phyloP scores from a whole-genome alignment of 2,329 filamentous ascomycete species.

The Penicillium sp. region DNA sequence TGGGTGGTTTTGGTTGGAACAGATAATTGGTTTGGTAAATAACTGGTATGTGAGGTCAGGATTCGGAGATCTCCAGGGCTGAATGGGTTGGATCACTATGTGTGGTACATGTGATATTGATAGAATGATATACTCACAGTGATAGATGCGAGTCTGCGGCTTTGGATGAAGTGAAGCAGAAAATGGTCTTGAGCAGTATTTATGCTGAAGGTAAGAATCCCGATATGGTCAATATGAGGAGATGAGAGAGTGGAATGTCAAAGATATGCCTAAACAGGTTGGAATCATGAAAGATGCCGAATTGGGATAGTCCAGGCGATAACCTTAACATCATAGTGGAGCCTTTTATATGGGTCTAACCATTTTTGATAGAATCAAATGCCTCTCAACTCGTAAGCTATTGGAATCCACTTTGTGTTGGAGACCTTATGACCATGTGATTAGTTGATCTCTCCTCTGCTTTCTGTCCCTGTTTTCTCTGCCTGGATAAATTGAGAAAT shows the following conservation, averaged over 20 bases:
- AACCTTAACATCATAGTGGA: conserved; percentile 3
- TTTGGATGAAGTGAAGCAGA: background rate
- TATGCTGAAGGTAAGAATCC: background rate
- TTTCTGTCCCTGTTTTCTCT: too few relatives aligned
- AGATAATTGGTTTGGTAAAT: background rate
- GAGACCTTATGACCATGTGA: background rate
- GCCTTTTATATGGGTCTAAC: background rate
- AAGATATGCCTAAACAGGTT: background rate
- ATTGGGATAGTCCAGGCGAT: conserved; percentile 12
- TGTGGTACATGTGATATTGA: background rate
- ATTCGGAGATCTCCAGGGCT: background rate
- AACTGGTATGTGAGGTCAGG: background rate
- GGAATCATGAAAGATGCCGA: background rate
- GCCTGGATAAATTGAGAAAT: background rate
- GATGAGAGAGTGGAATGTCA: background rate
- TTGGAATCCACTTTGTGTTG: background rate
- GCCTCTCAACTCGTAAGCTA: background rate
- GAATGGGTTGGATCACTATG: background rate
- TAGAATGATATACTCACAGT: conserved; percentile 1
- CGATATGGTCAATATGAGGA: background rate
- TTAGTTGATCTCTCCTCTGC: background rate
- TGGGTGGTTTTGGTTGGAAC: background rate
- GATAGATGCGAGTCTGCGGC: background rate
- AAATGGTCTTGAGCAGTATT: background rate
- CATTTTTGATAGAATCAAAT: background rate